A percentile compares a stretch with the other conserved stretches of the same genome.
These are phyloP conservation scores for Blastomyces gilchristii DNA, from an alignment of 2,329 filamentous ascomycete genomes.

Conservation along the genomic window DNA sequence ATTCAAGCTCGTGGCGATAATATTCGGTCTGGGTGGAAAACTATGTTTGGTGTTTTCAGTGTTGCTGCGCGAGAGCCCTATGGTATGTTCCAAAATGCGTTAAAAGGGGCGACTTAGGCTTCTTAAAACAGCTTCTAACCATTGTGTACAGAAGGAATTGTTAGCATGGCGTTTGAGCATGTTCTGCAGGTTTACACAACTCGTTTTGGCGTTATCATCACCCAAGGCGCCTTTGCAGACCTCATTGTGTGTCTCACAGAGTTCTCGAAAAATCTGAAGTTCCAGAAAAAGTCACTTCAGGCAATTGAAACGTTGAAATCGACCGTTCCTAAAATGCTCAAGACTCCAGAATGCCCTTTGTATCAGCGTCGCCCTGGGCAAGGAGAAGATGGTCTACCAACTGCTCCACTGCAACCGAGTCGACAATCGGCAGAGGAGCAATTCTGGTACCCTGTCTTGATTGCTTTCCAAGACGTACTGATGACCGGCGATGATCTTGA, in stretches of 20 bases:
- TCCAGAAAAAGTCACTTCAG: conserved; percentile 96
- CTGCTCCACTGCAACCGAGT: conserved; percentile 49
- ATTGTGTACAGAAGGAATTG: conserved; percentile 61
- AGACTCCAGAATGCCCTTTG: conserved; percentile 87
- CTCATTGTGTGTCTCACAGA: conserved; percentile 92
- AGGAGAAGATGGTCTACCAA: conserved; percentile 18
- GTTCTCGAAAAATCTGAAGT: conserved; percentile 97
- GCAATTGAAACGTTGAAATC: conserved; percentile 92
- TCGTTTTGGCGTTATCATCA: conserved; percentile 89
- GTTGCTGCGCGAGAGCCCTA: conserved; percentile 88
- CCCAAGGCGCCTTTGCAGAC: conserved; percentile 92
- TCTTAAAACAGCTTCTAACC: neutral
- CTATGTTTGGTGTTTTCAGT: conserved; percentile 98
- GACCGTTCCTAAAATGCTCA: conserved; percentile 87
- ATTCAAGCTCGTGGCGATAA: conserved; percentile 94
- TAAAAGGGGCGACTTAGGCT: neutral
- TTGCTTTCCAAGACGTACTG: conserved; percentile 95
- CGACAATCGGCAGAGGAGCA: conserved; percentile 90
- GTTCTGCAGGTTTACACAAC: conserved; percentile 93
- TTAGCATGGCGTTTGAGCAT: conserved; percentile 93
- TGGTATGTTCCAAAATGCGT: conserved; percentile 35
- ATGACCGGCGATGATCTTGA: conserved; percentile 99
- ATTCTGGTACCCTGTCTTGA: conserved; percentile 96
- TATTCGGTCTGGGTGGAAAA: conserved; percentile 95
- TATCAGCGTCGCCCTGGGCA: conserved; percentile 51